A percentile compares a stretch with the other conserved stretches of the same genome.
Evolutionary conservation across 495 filamentous ascomycete genomes (phyloP).

Genomic region (Penicillium steckii): DNA sequence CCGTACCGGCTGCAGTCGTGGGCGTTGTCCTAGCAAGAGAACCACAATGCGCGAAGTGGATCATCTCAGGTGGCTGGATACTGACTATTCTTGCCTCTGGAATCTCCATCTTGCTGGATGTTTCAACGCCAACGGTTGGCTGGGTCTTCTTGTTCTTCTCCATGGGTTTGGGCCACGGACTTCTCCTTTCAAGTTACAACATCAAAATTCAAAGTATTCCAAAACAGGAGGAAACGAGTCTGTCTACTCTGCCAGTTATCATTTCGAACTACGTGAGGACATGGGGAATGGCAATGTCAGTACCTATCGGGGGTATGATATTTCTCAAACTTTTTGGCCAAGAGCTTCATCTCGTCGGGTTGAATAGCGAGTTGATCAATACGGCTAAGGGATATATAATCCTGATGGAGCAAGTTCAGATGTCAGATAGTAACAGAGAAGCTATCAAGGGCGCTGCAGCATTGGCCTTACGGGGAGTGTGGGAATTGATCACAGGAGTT

Average conservation of each 20-base stretch:
- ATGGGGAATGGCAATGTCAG: slow-evolving; percentile 62
- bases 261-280: slow-evolving; percentile 60
- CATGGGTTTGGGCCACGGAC: slow-evolving; percentile 54
- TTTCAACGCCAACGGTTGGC: slow-evolving; percentile 38
- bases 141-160: slow-evolving; percentile 55
- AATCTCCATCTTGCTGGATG: slow-evolving; percentile 49
- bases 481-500: slow-evolving; percentile 24
- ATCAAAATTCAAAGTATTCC: slow-evolving; percentile 42
- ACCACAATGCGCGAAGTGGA: slow-evolving; percentile 48
- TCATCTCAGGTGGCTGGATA: slow-evolving; percentile 55
- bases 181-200: slow-evolving; percentile 51
- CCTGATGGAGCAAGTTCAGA: slow-evolving; percentile 20
- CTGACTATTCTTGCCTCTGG: slow-evolving; percentile 46
- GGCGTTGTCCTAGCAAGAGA: slow-evolving; percentile 48
- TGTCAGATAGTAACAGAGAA: slow-evolving; percentile 15
- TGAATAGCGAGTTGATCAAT: slow-evolving; percentile 15
- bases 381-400: slow-evolving; percentile 23
- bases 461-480: slow-evolving; percentile 19
- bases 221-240: slow-evolving; percentile 6
- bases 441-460: slow-evolving; percentile 17
- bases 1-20: slow-evolving; percentile 45
- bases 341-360: slow-evolving; percentile 12
- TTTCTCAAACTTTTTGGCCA: slow-evolving; percentile 50
- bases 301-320: slow-evolving; percentile 58
- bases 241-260: slow-evolving; percentile 27